Conservation (phyloP, 129 eudicot genomes). For the carrot (Daucus carota) region DNA sequence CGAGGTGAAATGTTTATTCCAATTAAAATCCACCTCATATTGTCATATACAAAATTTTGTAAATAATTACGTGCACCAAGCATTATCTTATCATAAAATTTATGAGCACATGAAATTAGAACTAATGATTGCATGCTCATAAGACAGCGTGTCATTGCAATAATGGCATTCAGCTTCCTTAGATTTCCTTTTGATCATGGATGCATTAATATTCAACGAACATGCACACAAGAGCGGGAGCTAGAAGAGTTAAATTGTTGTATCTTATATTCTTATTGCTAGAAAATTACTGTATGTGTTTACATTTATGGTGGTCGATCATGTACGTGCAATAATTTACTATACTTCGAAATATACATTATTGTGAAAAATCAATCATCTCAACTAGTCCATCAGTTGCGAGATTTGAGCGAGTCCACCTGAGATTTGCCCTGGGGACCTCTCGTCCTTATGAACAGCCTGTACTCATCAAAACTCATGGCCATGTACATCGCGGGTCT, state of each 20-base stretch:
- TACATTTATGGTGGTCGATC: not conserved
- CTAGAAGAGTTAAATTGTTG: not conserved
- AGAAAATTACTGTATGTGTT: not conserved
- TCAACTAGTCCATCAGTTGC: conserved; percentile 18
- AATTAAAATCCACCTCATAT: no score
- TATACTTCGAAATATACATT: not conserved
- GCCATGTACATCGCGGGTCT: conserved; percentile 53
- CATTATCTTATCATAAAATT: no score
- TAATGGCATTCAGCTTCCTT: not conserved
- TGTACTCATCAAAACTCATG: conserved; percentile 80
- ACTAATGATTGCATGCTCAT: not conserved
- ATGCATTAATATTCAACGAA: not conserved
- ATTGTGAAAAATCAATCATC: no score
- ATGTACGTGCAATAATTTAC: not conserved
- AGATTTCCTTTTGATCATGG: not conserved
- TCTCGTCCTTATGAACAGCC: conserved; percentile 63
- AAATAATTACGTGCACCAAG: no score
- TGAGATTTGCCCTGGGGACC: conserved; percentile 89
- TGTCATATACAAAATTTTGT: no score
- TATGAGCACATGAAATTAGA: no score
- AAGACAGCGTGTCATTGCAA: not conserved
- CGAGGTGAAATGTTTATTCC: no score
- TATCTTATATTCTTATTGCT: not conserved
- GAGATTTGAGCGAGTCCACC: conserved; percentile 49
- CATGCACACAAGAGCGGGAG: not conserved